Base-by-base conservation (phyloP, 75 land plant genomes). In the Sequoia sempervirens region DNA sequence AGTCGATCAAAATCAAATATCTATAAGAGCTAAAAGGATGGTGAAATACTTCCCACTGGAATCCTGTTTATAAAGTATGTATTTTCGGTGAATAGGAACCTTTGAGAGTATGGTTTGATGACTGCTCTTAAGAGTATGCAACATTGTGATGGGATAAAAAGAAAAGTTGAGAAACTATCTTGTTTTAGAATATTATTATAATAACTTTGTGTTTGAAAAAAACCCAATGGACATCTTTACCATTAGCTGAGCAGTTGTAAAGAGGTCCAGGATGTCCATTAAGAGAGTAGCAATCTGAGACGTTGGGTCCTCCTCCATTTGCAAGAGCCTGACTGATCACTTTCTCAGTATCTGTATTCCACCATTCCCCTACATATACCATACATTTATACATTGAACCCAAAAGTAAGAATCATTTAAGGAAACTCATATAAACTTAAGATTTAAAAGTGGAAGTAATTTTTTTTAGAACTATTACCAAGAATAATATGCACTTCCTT, bases 261-360 rank as follows among this genome's bases (percentile, higher is more conserved):
- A 88, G 84, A 26, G 87, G 88, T 9, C 89, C 93, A 17, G 91
- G 93, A 20, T 84, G 85, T 37, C 91, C 91, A 47, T 91, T 91
- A 36, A 91, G 84, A 20, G 58, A 34, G 40, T 53, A 89, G 38
- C 91, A 89, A 79, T 91, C 86, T 14, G 92, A 76, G 5, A 36
- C 56, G 14, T 82, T 58, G 12, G 92, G 87, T 15, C 84, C 87
- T 15, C 90, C 89, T 14, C 92, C 92, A 23, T 79, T 81, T 15
- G 32, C 52, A 26, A 86, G 75, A 10, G 84, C 66, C 53, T 58
- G 36, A 23, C 10, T 7, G n/a, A 81, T 46, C 3, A 81, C 36
- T 32, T 32, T 81, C 58, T 81, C 82, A 28, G 17, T 46, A 81
- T 81, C 20, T 81, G 26, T 28, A 81, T 81, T 81, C 82, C 64